Evolutionary conservation across 2,329 filamentous ascomycete genomes (phyloP).

Genomic region (Triangularia setosa): DNA sequence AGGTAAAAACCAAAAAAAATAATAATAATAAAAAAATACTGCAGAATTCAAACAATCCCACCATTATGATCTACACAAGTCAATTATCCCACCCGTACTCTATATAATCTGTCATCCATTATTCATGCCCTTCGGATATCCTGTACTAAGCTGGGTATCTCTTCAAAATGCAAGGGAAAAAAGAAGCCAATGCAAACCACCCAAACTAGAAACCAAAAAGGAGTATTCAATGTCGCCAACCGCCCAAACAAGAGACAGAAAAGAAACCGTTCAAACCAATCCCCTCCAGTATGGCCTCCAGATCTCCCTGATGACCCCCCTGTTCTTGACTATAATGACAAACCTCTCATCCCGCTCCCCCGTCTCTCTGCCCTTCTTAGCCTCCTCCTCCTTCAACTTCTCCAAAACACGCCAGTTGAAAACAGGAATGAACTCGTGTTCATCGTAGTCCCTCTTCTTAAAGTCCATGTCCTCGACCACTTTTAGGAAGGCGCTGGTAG

Average conservation of each 20-base stretch:
- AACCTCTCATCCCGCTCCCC: conserved; percentile 3
- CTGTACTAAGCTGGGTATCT: not conserved
- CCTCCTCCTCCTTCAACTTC: conserved; percentile 26
- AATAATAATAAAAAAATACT: not conserved
- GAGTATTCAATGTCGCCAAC: not conserved
- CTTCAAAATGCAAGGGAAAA: not conserved
- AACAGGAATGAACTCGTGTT: conserved; percentile 30
- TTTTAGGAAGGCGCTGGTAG: conserved; percentile 31
- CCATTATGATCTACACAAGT: not conserved
- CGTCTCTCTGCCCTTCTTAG: conserved; percentile 9
- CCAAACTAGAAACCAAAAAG: not conserved
- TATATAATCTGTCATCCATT: not conserved
- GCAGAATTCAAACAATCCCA: not conserved
- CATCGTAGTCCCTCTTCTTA: conserved; percentile 12
- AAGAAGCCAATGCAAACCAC: not conserved
- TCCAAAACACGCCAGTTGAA: conserved; percentile 40
- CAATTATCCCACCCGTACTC: not conserved
- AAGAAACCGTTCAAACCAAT: not conserved
- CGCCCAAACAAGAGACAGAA: not conserved
- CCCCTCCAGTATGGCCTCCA: conserved; percentile 25
- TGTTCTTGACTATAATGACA: conserved; percentile 5
- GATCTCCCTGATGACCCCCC: conserved; percentile 10
- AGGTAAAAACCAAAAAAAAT: not conserved
- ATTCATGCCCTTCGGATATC: not conserved
- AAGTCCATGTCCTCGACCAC: conserved; percentile 25